Evolutionary conservation across 495 filamentous ascomycete genomes (phyloP).

Genomic region (Aspergillus steynii): DNA sequence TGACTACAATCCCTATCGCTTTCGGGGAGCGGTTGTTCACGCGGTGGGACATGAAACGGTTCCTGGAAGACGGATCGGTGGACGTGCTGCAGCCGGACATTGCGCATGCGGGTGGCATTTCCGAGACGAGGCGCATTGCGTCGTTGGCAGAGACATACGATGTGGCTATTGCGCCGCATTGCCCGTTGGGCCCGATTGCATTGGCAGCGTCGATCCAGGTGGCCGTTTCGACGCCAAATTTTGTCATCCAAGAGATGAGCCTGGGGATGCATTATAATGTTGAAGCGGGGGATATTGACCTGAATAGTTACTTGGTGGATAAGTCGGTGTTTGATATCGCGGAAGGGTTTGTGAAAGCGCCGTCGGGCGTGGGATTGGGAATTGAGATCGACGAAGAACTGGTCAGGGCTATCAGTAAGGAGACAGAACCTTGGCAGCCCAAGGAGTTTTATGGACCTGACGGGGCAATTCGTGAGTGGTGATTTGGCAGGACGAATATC

Average conservation of each 20-base stretch:
- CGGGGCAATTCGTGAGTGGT: constrained; percentile 76
- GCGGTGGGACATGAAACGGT: constrained; percentile 75
- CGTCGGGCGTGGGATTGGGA: constrained; percentile 65
- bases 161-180: constrained; percentile 77
- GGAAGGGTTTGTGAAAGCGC: constrained; percentile 66
- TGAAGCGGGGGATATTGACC: constrained; percentile 61
- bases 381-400: constrained; percentile 74
- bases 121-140: constrained; percentile 69
- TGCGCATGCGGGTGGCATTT: constrained; percentile 76
- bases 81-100: constrained; percentile 81
- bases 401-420: constrained; percentile 56
- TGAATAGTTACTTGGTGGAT: constrained; percentile 69
- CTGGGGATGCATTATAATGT: constrained; percentile 80
- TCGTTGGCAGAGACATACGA: constrained; percentile 77
- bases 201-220: constrained; percentile 74
- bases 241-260: constrained; percentile 82
- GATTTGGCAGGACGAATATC: constrained; percentile 10
- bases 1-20: constrained; percentile 68
- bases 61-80: constrained; percentile 67
- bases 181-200: constrained; percentile 75
- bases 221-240: constrained; percentile 66
- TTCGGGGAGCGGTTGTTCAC: constrained; percentile 75
- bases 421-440: constrained; percentile 57
- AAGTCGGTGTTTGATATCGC: constrained; percentile 62
- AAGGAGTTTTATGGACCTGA: constrained; percentile 71